A percentile compares a stretch with the other conserved stretches of the same genome.
Conservation (phyloP, 352 stramenopile species). For the Stramenopiles sp. region DNA sequence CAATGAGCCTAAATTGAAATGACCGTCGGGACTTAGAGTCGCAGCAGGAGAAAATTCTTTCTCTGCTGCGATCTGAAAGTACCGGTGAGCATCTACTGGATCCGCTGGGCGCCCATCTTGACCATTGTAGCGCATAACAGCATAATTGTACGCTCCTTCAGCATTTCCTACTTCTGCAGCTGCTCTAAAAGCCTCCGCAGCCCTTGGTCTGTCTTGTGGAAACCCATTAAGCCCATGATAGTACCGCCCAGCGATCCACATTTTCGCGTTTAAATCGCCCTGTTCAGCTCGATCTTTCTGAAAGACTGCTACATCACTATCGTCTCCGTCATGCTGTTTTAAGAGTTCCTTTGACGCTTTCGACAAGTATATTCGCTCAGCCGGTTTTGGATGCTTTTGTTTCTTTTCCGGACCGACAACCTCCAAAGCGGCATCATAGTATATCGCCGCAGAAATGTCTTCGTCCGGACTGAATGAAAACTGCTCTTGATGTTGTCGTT, state of each 20-base stretch:
- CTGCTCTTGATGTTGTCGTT: background rate
- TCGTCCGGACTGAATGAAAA: background rate
- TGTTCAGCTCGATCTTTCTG: slow-evolving; percentile 9
- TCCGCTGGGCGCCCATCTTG: background rate
- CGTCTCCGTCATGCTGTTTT: background rate
- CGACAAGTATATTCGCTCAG: background rate
- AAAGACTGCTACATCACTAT: background rate
- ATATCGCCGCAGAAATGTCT: background rate
- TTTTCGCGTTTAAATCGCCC: background rate
- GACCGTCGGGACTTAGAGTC: background rate
- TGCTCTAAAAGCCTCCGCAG: background rate
- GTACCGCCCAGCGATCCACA: slow-evolving; percentile 1
- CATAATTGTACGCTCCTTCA: slow-evolving; percentile 8
- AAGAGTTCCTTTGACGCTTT: background rate
- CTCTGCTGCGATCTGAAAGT: background rate
- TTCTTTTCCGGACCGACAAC: background rate
- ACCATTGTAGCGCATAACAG: slow-evolving; percentile 2
- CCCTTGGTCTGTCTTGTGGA: background rate
- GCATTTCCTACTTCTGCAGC: background rate
- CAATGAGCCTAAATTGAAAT: slow-evolving; percentile 5
- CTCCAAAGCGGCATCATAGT: slow-evolving; percentile 6
- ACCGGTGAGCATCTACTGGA: background rate
- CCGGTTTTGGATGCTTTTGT: background rate
- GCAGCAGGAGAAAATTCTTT: background rate
- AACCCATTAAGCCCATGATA: slow-evolving; percentile 5